Evolutionary conservation across 164 flowering plant genomes (phyloP), one percentile per base, ranked within the genome.

Genomic region (Dillenia turbinata): DNA sequence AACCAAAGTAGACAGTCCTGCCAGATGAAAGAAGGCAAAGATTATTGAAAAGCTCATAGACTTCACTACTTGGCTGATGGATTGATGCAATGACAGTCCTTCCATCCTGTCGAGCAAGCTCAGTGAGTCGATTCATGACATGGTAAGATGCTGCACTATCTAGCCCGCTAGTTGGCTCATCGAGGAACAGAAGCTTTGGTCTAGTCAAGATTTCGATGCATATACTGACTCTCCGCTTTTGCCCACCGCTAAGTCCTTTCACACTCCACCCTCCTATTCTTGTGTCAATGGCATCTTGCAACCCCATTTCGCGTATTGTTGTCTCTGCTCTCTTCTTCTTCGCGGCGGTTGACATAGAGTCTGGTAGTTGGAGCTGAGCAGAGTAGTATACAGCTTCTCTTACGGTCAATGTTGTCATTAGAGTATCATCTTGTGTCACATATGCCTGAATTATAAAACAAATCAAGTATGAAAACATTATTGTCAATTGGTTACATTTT

Each of bases 41-140:
- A 57, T 77, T 75, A 62, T 89, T 63, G 68, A 89, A 82, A 10
- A 87, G 80, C 9, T 70, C 71, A 61, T 84, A 88, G 11, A 86
- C 84, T 67, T 86, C 82, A 49, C 78, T 77, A 56, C 85, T 85
- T 0, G 96, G 96, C 64, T 89, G 96, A 66, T 89, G 96, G 60
- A 89, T 77, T 47, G 96, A 78, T 24, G 80, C 78, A 3, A 89
- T 33, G 19, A 89, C 76, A 10, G 81, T 85, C 58, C 73, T 77
- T 14, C 80, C 79, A 26, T 81, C 68, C 49, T 69, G 71, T 53
- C 61, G 52, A 16, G 74, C 65, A 3, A 76, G 77, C 43, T 65
- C 22, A 5, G 65, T 61, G 33, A 80, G 78, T 63, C 74, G 52
- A 17, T 52, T 78, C 82, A 78, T 82, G 54, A 79, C 78, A 54